Base-by-base conservation (phyloP, 768 basidiomycete genomes). In the Russula sp. region DNA sequence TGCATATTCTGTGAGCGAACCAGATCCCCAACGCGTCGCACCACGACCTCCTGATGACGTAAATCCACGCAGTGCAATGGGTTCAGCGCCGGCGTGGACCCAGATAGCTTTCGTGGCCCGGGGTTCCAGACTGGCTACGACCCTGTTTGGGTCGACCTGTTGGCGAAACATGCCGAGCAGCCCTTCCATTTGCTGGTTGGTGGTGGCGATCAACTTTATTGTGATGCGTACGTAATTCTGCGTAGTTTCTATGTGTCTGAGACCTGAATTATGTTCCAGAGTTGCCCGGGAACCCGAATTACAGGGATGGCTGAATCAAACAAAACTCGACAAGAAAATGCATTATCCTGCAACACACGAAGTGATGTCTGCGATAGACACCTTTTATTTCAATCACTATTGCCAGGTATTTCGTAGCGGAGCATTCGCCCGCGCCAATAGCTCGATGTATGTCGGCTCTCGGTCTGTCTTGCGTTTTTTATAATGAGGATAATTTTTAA, bases 131-230 rank as follows among this genome's bases (percentile, higher is more conserved):
- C 77, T 55, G 93, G 92, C 0, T 92, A 89, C 69, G 94, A 95
- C 73, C 93, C 92, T 8, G 84, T 98, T 13, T 99, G 96, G 96
- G 80, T 86, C 65, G 95, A 99, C 76, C 76, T 99, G n/a, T 82
- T 98, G 28, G 77, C 83, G 48, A 87, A 89, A 70, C 97, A 98
- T 70, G 79, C 82, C 2, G 82, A 85, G 70, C 77, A 79, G 62
- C 94, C 96, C 0, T 94, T 94, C 72, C 96, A 99, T 71, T 84
- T 80, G n/a, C 80, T 98, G 40, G 87, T 97, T 7, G 96, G 96
- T 20, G 96, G 96, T 22, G 94, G 94, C 13, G 94, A 96, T 73
- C 94, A 96, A 73, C 79, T 97, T n/a, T 97, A 94, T 71, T 93
- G 91, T 66, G 92, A 94, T 68, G 77, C 80, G 88, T 88, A 69